Evolutionary conservation across 495 filamentous ascomycete species (phyloP), one percentile per base, ranked within the genome.

Genomic region (Tuber aestivum): DNA sequence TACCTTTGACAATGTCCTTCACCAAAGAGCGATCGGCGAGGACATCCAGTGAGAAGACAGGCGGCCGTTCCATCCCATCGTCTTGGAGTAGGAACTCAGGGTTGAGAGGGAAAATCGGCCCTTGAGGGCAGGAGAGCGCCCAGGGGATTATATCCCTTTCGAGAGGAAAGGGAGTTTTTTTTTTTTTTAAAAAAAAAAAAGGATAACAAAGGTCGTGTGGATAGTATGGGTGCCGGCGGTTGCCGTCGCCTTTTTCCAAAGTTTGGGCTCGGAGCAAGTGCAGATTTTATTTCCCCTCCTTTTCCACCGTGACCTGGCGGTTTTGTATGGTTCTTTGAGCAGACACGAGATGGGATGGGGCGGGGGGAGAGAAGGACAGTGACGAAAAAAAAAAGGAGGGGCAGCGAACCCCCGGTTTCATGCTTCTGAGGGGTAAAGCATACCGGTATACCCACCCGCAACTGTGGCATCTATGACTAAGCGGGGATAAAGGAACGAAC

Each of bases 1-100:
- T 79, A 97, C 95, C 95, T 89, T 94, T 93, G 41, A 98, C 89
- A 35, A 99, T 90, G 84, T 98, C 95, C 82, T 92, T 92, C 79
- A 97, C 92, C 78, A 90, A 91, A 40, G 87, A 87, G 69, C 91
- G 92, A 83, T 94, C 93, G 76, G 92, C 91, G 83, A 94, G 92
- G 79, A 93, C 91, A 84, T 95, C 92, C 83, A 95, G 87, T 76
- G 91, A 90, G 86, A 93, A 94, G 84, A 94, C 92, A 80, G 92
- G 92, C 82, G 92, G 89, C 82, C 87, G 87, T 84, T 86, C 82
- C 82, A 83, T 83, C 74, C 74, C 78, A 82, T 82, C 72, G 78
- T 79, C 78, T 78, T 79, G 78, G 75, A 48, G 70, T 69, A 32
- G 75, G 78, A 77, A 79, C 78, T 79, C 76, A 65, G 27, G 61